A percentile compares a stretch with the other conserved stretches of the same genome.
Evolutionary conservation across 257 asterid species (phyloP).

Genomic region (Solanum sejunctum): DNA sequence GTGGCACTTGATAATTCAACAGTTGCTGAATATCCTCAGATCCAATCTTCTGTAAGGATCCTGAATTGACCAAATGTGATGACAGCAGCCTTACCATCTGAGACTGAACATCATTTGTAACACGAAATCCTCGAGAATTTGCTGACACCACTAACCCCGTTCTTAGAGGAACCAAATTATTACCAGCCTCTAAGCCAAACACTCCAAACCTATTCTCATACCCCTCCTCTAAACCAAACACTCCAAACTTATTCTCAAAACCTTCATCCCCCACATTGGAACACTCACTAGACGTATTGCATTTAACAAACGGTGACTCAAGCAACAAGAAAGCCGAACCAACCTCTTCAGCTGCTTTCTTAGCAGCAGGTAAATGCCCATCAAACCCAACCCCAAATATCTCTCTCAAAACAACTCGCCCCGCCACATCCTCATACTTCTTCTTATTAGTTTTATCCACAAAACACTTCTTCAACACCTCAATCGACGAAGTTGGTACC

Average conservation of each 20-base stretch:
- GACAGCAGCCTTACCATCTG: constrained; percentile 49
- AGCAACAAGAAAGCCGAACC: constrained; percentile 73
- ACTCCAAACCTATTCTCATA: constrained; percentile 16
- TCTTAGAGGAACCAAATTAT: constrained; percentile 26
- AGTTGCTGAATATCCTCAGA: constrained; percentile 22
- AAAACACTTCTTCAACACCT: constrained; percentile 71
- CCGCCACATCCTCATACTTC: constrained; percentile 77
- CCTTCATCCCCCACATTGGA: constrained; percentile 10
- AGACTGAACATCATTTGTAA: constrained; percentile 34
- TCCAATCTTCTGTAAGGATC: constrained; percentile 9
- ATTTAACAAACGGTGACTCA: constrained; percentile 58
- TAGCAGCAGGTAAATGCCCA: constrained; percentile 58
- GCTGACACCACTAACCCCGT: constrained; percentile 14
- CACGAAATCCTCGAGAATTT: constrained; percentile 19
- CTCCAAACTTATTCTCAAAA: constrained; percentile 14
- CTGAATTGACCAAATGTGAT: constrained; percentile 22
- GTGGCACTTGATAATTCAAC: constrained; percentile 59
- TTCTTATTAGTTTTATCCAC: constrained; percentile 49
- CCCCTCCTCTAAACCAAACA: constrained; percentile 28
- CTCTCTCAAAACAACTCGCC: constrained; percentile 64
- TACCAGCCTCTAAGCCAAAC: constrained; percentile 28
- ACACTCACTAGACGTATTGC: constrained; percentile 9
- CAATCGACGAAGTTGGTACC: constrained; percentile 75
- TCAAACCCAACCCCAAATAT: constrained; percentile 75
- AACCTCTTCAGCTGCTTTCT: constrained; percentile 74